Percentiles rank a stretch among this genome's conserved stretches.
Conservation (phyloP, 257 asterid genomes). For the Anisodus acutangulus region DNA sequence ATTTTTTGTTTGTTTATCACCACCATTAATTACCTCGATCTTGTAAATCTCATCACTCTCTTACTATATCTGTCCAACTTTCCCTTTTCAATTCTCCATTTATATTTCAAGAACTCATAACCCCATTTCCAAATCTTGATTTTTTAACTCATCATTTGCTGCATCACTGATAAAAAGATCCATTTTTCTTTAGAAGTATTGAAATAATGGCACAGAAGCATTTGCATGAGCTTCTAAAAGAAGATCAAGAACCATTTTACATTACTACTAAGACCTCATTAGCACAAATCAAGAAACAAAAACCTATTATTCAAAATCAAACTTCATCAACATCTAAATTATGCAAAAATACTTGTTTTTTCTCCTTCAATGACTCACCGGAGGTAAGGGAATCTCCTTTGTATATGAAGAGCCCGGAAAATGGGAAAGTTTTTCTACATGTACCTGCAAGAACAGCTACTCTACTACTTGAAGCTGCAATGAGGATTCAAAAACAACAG, state of each 20-base stretch:
- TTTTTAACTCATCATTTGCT: not conserved
- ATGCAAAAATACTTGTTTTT: conserved; percentile 64
- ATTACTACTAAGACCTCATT: conserved; percentile 41
- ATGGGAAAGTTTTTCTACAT: conserved; percentile 58
- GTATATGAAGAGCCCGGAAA: conserved; percentile 44
- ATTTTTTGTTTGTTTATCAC: conserved; percentile 35
- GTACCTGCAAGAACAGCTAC: conserved; percentile 71
- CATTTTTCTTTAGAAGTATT: not conserved
- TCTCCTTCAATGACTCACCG: conserved; percentile 62
- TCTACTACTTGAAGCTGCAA: conserved; percentile 77
- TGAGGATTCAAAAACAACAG: conserved; percentile 72
- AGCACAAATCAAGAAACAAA: conserved; percentile 48
- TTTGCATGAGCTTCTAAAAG: conserved; percentile 66
- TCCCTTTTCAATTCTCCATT: conserved; percentile 35
- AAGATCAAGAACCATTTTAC: conserved; percentile 89
- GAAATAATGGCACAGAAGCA: conserved; percentile 49
- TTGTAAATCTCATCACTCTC: conserved; percentile 39
- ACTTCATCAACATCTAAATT: conserved; percentile 39
- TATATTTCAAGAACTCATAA: conserved; percentile 23
- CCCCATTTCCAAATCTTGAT: conserved; percentile 25
- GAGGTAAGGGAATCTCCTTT: conserved; percentile 61
- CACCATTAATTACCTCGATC: conserved; percentile 52
- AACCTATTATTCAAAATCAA: conserved; percentile 33
- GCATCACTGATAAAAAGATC: not conserved
- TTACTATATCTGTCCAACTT: conserved; percentile 25